These are phyloP conservation scores for Protomyces macrosporus DNA, from an alignment of 1,139 yeast species.

Conservation along the genomic window DNA sequence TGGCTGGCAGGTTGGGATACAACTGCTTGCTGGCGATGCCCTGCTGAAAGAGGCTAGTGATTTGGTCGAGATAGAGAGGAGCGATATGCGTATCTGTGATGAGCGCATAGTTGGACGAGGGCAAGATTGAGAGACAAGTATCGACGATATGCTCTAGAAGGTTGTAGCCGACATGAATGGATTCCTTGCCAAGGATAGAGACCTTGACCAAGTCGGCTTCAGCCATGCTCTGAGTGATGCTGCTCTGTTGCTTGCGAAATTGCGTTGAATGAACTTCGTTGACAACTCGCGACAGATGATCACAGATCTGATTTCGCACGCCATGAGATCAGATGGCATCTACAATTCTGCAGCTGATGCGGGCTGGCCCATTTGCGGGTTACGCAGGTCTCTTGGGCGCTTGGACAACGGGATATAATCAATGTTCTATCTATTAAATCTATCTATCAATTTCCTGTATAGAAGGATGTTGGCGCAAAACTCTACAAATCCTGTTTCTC, in stretches of 20 bases:
- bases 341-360: too few species aligned
- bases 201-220: slow-evolving; percentile 15
- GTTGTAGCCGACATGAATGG: slow-evolving; percentile 86
- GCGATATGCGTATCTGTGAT: slow-evolving; percentile 76
- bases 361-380: too few species aligned
- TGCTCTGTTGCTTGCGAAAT: too few species aligned
- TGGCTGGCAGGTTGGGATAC: slow-evolving; percentile 35
- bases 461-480: too few species aligned
- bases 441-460: background rate
- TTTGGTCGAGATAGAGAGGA: slow-evolving; percentile 43
- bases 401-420: too few species aligned
- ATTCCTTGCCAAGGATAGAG: slow-evolving; percentile 64
- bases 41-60: slow-evolving; percentile 45
- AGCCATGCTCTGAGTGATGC: background rate
- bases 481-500: background rate
- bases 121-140: slow-evolving; percentile 56
- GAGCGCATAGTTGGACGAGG: slow-evolving; percentile 86
- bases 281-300: too few species aligned
- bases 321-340: too few species aligned
- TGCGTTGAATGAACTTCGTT: too few species aligned
- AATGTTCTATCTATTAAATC: background rate
- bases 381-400: too few species aligned
- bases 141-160: slow-evolving; percentile 70
- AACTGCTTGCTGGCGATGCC: slow-evolving; percentile 34
- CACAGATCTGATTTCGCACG: too few species aligned